Evolutionary conservation across 768 basidiomycete genomes (phyloP).

Genomic region (Dacryopinax primogenitus): DNA sequence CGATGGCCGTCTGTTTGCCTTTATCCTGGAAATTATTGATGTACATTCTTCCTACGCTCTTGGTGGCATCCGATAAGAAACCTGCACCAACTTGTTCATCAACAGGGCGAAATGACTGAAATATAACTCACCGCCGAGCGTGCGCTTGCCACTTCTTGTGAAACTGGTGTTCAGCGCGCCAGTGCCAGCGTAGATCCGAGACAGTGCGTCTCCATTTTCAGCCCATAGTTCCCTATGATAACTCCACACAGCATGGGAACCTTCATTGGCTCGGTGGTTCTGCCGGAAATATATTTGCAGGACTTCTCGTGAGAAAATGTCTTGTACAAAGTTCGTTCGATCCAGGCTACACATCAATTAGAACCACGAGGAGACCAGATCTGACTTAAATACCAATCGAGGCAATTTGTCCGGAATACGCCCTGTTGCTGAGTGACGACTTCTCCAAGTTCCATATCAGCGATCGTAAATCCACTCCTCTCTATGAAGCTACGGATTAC

Average conservation of each 20-base stretch:
- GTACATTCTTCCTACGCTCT: conserved; percentile 89
- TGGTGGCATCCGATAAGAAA: conserved; percentile 88
- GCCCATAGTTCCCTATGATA: conserved; percentile 93
- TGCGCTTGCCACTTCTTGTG: conserved; percentile 88
- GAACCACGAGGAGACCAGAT: neutral
- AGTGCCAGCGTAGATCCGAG: conserved; percentile 78
- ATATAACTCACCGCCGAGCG: conserved; percentile 54
- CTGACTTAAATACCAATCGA: conserved; percentile 62
- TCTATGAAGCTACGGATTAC: conserved; percentile 52
- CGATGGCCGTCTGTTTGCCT: conserved; percentile 85
- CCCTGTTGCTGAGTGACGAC: conserved; percentile 82
- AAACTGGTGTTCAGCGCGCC: conserved; percentile 85
- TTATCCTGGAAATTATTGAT: conserved; percentile 98
- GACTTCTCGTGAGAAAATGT: conserved; percentile 72
- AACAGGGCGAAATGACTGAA: neutral
- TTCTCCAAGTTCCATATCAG: conserved; percentile 50
- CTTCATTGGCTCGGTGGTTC: conserved; percentile 63
- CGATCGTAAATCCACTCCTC: conserved; percentile 74
- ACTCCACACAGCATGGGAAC: conserved; percentile 58
- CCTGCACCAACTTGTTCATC: conserved; percentile 33
- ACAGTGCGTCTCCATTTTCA: conserved; percentile 87
- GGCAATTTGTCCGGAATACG: conserved; percentile 85
- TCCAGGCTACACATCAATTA: conserved; percentile 52
- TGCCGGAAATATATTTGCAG: conserved; percentile 73
- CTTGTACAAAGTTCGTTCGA: conserved; percentile 94